These are phyloP conservation scores for Coniochaeta ligniaria DNA, from an alignment of 2,329 filamentous ascomycete species.

Conservation along the genomic window DNA sequence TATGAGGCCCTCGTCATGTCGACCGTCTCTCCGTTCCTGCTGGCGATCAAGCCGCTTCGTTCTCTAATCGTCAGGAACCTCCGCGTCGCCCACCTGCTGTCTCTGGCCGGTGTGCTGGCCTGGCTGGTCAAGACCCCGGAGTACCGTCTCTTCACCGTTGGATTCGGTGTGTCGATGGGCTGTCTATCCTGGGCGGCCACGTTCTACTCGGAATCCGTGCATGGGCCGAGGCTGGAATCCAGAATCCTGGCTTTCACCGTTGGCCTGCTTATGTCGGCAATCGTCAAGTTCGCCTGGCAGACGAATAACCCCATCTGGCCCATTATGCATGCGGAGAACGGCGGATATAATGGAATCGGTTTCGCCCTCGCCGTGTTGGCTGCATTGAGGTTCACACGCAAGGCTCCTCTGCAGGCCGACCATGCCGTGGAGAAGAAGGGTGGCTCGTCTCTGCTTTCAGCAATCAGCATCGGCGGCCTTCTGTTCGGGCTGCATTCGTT, in stretches of 20 bases:
- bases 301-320: constrained; percentile 98
- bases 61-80: constrained; percentile 61
- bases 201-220: constrained; percentile 68
- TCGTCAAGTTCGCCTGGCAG: constrained; percentile 86
- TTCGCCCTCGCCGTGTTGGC: constrained; percentile 70
- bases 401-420: constrained; percentile 40
- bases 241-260: constrained; percentile 74
- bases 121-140: constrained; percentile 70
- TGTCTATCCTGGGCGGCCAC: constrained; percentile 81
- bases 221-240: constrained; percentile 70
- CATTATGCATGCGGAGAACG: constrained; percentile 81
- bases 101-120: constrained; percentile 66
- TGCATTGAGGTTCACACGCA: constrained; percentile 67
- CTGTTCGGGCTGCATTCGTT: constrained; percentile 89
- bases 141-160: constrained; percentile 71
- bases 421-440: constrained; percentile 32
- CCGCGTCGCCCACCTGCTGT: constrained; percentile 66
- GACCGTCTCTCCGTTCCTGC: constrained; percentile 72
- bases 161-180: constrained; percentile 71
- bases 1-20: constrained; percentile 87
- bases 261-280: constrained; percentile 76
- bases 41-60: constrained; percentile 64
- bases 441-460: constrained; percentile 65
- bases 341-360: constrained; percentile 85
- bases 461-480: constrained; percentile 72